phyloP scores from a whole-genome alignment of 176 grass and related monocot species.

The Triticum monococcum region DNA sequence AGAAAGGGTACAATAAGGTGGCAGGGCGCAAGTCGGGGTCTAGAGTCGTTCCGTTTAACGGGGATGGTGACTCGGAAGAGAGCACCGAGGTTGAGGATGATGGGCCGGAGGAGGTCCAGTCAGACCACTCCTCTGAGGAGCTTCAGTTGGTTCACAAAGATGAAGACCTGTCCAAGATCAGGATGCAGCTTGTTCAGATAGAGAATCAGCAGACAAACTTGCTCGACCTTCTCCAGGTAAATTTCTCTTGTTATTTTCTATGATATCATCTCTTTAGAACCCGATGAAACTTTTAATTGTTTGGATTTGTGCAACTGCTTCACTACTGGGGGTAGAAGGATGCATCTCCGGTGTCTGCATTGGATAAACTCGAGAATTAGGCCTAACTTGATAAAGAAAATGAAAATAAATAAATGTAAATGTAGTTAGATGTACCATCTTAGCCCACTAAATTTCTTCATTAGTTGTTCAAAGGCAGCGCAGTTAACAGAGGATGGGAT shows the following conservation, averaged over 20 bases:
- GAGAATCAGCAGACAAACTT: constrained; percentile 88
- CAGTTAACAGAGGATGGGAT: not conserved
- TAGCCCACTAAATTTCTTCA: not conserved
- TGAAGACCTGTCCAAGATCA: constrained; percentile 69
- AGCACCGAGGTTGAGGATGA: constrained; percentile 27
- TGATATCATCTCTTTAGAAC: not conserved
- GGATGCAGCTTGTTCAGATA: constrained; percentile 93
- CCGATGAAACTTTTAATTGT: not conserved
- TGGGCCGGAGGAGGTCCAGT: constrained; percentile 45
- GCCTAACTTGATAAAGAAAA: not conserved
- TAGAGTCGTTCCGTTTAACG: constrained; percentile 71
- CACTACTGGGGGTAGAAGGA: not conserved
- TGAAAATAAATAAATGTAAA: not conserved
- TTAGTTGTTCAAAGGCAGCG: not conserved
- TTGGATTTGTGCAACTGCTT: not conserved
- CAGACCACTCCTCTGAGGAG: constrained; percentile 41
- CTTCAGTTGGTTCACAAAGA: constrained; percentile 51
- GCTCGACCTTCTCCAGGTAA: constrained; percentile 95
- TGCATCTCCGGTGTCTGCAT: not conserved
- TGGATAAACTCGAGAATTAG: not conserved
- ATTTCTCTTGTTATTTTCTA: not conserved
- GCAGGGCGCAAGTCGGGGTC: constrained; percentile 58
- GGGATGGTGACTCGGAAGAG: constrained; percentile 41
- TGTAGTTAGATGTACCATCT: not conserved
- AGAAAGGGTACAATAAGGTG: constrained; percentile 60